Percentiles rank a stretch among this genome's conserved stretches.
phyloP scores from a whole-genome alignment of 1,284 basidiomycete species.

The Cystobasidiaceae sp. region DNA sequence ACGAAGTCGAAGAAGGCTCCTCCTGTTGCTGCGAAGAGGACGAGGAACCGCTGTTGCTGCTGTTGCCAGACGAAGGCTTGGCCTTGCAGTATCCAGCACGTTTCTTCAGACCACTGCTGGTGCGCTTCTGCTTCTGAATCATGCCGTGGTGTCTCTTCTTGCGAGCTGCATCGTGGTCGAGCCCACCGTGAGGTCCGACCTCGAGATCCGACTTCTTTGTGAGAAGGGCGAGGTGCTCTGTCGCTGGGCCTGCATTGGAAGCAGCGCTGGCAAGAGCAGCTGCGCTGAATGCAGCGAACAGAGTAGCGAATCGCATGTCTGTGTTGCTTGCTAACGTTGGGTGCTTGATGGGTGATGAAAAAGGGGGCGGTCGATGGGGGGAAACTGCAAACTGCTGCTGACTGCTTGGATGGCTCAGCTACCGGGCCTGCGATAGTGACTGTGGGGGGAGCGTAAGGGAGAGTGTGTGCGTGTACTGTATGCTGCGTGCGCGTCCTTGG shows the following conservation, averaged over 20 bases:
- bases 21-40: not conserved
- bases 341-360: not conserved
- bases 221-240: conserved; percentile 14
- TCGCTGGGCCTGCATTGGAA: not conserved
- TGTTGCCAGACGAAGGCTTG: conserved; percentile 4
- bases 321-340: not conserved
- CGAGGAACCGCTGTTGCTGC: not conserved
- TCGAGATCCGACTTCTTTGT: conserved; percentile 6
- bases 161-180: not conserved
- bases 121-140: not conserved
- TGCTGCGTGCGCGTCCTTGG: no score
- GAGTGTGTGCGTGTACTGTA: no score
- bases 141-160: conserved; percentile 11
- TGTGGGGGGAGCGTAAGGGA: no score
- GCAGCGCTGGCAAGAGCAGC: not conserved
- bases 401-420: no score
- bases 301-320: conserved; percentile 11
- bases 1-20: conserved; percentile 17
- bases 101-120: not conserved
- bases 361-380: no score
- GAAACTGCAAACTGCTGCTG: no score
- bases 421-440: no score
- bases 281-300: conserved; percentile 3
- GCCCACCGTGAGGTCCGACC: not conserved
- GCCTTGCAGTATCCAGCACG: conserved; percentile 13